Percentiles rank a stretch among this genome's conserved stretches.
phyloP scores from a whole-genome alignment of 257 asterid species.

The Solanum rostratum region DNA sequence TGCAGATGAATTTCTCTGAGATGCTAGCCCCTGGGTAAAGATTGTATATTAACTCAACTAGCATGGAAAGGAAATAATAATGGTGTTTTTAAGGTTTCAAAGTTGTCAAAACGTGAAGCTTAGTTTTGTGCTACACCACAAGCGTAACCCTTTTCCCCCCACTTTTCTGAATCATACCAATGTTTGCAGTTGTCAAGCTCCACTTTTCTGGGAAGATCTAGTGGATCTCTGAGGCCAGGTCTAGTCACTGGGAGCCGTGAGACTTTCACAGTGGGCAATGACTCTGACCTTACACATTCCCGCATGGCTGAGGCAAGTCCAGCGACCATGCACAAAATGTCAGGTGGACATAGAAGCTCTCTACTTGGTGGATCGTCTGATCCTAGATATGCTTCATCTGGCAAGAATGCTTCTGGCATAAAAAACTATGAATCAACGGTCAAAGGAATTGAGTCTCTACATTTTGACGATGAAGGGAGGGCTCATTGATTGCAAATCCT shows the following conservation, averaged over 20 bases:
- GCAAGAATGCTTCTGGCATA: slow-evolving; percentile 27
- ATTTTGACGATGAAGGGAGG: slow-evolving; percentile 53
- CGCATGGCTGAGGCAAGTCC: slow-evolving; percentile 74
- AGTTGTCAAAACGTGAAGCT: not conserved
- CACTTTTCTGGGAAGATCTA: slow-evolving; percentile 63
- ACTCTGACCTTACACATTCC: slow-evolving; percentile 55
- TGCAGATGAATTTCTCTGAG: not conserved
- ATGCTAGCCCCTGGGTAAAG: not conserved
- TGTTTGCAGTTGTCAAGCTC: slow-evolving; percentile 68
- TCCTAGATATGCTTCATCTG: slow-evolving; percentile 48
- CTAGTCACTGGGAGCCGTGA: slow-evolving; percentile 61
- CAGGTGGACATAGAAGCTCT: slow-evolving; percentile 53
- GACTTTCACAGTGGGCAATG: slow-evolving; percentile 41
- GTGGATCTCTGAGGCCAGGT: slow-evolving; percentile 66
- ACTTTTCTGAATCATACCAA: not conserved
- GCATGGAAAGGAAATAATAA: not conserved
- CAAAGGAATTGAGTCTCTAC: slow-evolving; percentile 62
- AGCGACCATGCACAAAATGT: slow-evolving; percentile 38
- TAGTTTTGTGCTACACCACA: not conserved
- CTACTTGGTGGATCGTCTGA: slow-evolving; percentile 62
- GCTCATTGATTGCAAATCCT: slow-evolving; percentile 12
- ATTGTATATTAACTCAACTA: not conserved
- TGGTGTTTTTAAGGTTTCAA: not conserved
- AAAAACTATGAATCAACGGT: slow-evolving; percentile 60
- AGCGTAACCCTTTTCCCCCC: not conserved